Evolutionary conservation across 768 basidiomycete genomes (phyloP), one percentile per base, ranked within the genome.

Genomic region (Crepidotus variabilis): DNA sequence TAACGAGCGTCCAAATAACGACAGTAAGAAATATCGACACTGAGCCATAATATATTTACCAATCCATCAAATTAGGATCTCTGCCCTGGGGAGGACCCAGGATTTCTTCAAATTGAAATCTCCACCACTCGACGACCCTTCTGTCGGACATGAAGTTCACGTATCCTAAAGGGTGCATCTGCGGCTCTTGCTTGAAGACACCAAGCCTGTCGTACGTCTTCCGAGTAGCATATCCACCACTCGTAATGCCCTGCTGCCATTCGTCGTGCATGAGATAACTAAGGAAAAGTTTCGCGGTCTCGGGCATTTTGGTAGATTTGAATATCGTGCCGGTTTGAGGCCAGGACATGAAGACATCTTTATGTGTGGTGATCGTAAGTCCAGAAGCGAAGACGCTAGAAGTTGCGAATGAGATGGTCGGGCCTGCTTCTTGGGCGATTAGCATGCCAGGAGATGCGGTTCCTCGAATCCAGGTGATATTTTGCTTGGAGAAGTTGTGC

Each of bases 291-390:
- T 63, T 63, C 34, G 65, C 53, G 7, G 55, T 59, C 50, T 66
- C 65, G 0, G 63, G 63, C 24, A 56, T 54, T 18, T 54, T 60
- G 2, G 65, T 58, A 6, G 16, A 51, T 13, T 55, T 47, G 57
- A 66, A 64, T 33, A 66, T 66, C 16, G 59, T 59, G 24, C 56
- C 61, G 10, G 65, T 66, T 49, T 66, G 65, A 5, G 65, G 63
- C 65, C 65, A 66, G n/a, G 57, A 57, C 61, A 66, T 64, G 57
- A 59, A 61, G n/a, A 55, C 55, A 51, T 66, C 65, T 18, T 54
- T 32, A 45, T 46, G 47, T 21, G n/a, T 14, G 18, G 58, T 55
- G n/a, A 35, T 52, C 0, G 55, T 45, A 6, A 62, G 55, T 24
- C 60, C 61, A 6, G 21, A 43, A 16, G 59, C 57, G 48, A 63